Evolutionary conservation across 371 early-diverging fungal genomes (phyloP).

Genomic region (Scutellospora calospora): DNA sequence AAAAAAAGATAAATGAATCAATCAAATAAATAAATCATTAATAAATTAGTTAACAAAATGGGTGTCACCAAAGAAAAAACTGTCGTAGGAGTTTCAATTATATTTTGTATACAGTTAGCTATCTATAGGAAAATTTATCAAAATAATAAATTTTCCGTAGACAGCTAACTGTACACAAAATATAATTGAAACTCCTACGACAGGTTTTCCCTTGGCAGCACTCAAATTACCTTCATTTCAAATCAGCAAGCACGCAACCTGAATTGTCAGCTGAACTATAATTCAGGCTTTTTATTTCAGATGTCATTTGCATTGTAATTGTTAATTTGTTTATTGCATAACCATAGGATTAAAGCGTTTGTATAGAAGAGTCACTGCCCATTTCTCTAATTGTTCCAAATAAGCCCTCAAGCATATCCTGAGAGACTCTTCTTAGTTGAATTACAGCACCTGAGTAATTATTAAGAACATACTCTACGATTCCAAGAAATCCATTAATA

Average conservation of each 20-base stretch:
- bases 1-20: not conserved
- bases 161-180: too few species aligned
- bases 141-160: too few species aligned
- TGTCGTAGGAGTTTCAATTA: too few species aligned
- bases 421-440: not conserved
- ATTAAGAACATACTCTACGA: not conserved
- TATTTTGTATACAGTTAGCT: too few species aligned
- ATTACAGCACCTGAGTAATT: not conserved
- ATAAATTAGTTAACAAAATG: too few species aligned
- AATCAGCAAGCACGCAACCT: not conserved
- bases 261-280: not conserved
- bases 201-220: too few species aligned
- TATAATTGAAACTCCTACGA: too few species aligned
- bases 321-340: too few species aligned
- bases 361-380: not conserved
- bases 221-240: not conserved
- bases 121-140: not conserved
- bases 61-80: too few species aligned
- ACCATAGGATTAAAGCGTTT: not conserved
- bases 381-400: not conserved
- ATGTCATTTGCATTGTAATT: not conserved
- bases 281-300: conserved; percentile 22
- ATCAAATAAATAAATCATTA: too few species aligned
- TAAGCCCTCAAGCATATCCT: not conserved
- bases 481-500: conserved; percentile 15